Evolutionary conservation across 2,329 filamentous ascomycete species (phyloP), one percentile per base, ranked within the genome.

Genomic region (Trichophaea hybrida): DNA sequence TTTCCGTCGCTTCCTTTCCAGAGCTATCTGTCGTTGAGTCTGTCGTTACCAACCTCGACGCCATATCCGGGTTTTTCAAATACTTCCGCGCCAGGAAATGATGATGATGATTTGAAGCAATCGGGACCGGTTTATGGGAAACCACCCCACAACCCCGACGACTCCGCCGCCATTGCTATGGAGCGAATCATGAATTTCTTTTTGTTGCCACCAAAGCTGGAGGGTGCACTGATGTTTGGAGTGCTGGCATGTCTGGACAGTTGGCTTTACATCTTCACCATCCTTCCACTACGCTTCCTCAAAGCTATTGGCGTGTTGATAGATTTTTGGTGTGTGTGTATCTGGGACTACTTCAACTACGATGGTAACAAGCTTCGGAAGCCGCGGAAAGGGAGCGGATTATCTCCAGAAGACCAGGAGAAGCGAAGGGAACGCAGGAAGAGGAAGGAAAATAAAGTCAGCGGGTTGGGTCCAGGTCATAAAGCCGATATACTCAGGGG

Each of bases 261-360:
- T 1, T 98, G 91, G 89, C 79, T 98, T 1, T 93, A 96, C 73
- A 94, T 88, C 0, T 94, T 98, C 68, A 98, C 93, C 0, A 95
- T 98, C 49, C 75, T 98, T 0, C 93, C 93, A 0, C 78, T 98
- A 61, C 81, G 93, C 1, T 97, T 98, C 68, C 72, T 86, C 57
- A 85, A 90, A 60, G 91, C 93, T 0, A 68, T 91, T 0, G 81
- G 81, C 17, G 82, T 97, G 1, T 74, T 98, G 32, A 71, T 82
- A 7, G 79, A 80, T 61, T 97, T 90, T 78, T 94, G 88, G 87
- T 4, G 40, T n/a, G 37, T n/a, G 12, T n/a, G 43, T 7, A n/a
- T 49, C 8, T 49, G 55, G 44, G 44, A 57, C 31, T 57, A 57
- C 31, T 57, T 57, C 43, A 24, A 49, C 24, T 66, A 65, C 51